Evolutionary conservation across 2,329 filamentous ascomycete genomes (phyloP).

Genomic region (Colletotrichum shisoi): DNA sequence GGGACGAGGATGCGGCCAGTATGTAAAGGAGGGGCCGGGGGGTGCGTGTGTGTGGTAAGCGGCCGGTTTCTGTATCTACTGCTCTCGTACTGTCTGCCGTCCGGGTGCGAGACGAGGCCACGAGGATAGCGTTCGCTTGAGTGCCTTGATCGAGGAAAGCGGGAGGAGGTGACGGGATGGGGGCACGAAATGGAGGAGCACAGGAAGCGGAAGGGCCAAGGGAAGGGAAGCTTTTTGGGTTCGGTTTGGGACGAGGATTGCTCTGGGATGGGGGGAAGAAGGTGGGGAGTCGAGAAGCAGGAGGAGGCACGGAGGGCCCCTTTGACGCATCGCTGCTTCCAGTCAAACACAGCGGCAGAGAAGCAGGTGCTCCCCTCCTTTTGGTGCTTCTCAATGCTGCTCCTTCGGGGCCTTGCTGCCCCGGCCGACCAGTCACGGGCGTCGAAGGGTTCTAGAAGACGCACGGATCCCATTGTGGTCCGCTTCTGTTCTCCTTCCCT

Average conservation of each 20-base stretch:
- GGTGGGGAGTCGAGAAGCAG: constrained; percentile 24
- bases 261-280: constrained; percentile 30
- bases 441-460: constrained; percentile 42
- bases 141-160: constrained; percentile 16
- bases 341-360: constrained; percentile 32
- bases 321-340: constrained; percentile 37
- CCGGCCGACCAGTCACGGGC: constrained; percentile 37
- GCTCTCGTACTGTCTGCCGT: constrained; percentile 24
- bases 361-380: constrained; percentile 26
- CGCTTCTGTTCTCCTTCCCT: constrained; percentile 30
- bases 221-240: constrained; percentile 40
- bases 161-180: constrained; percentile 23
- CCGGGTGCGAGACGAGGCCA: constrained; percentile 29
- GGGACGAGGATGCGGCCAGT: constrained; percentile 23
- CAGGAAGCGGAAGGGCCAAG: constrained; percentile 35
- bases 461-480: constrained; percentile 35
- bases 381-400: constrained; percentile 8
- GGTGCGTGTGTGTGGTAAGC: constrained; percentile 15
- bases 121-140: constrained; percentile 26
- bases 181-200: constrained; percentile 27
- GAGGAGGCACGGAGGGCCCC: constrained; percentile 25
- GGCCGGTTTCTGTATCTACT: constrained; percentile 25
- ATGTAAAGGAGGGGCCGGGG: constrained; percentile 22
- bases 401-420: constrained; percentile 29
- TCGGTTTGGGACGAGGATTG: constrained; percentile 36